phyloP scores from a whole-genome alignment of 345 rosid species.

The Erysimum cheiranthoides region DNA sequence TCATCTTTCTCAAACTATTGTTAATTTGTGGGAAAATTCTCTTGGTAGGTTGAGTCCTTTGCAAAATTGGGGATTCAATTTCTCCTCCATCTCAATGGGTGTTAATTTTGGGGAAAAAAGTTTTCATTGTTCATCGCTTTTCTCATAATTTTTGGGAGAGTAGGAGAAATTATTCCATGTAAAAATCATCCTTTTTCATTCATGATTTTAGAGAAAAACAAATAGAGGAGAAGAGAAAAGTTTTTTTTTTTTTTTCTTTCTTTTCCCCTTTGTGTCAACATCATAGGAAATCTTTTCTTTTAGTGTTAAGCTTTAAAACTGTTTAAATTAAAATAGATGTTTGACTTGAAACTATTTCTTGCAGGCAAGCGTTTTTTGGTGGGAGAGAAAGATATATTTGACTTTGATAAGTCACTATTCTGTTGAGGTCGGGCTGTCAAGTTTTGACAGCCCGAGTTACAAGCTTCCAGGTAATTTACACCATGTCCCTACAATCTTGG shows the following conservation, averaged over 20 bases:
- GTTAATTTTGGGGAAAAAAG: background rate
- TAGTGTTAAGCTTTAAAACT: slow-evolving; percentile 1
- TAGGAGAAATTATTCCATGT: background rate
- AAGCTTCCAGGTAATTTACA: slow-evolving; percentile 43
- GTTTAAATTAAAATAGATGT: background rate
- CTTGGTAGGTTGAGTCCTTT: slow-evolving; percentile 21
- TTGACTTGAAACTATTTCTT: slow-evolving; percentile 26
- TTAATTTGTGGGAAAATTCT: background rate
- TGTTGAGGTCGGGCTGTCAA: slow-evolving; percentile 46
- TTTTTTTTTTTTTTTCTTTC: background rate
- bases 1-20: background rate
- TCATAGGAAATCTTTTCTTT: slow-evolving; percentile 22
- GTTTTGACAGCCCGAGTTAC: slow-evolving; percentile 41
- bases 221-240: background rate
- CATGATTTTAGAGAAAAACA: background rate
- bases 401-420: slow-evolving; percentile 23
- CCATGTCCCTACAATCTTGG: slow-evolving; percentile 24
- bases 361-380: slow-evolving; percentile 17
- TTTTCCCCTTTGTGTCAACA: slow-evolving; percentile 32
- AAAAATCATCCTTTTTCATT: background rate
- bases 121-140: slow-evolving; percentile 8
- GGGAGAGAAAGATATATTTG: slow-evolving; percentile 29
- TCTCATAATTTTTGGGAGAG: background rate
- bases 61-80: background rate
- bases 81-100: background rate